Base-by-base conservation (phyloP, 2,329 filamentous ascomycete species). In the Dothideomycetidae sp. region DNA sequence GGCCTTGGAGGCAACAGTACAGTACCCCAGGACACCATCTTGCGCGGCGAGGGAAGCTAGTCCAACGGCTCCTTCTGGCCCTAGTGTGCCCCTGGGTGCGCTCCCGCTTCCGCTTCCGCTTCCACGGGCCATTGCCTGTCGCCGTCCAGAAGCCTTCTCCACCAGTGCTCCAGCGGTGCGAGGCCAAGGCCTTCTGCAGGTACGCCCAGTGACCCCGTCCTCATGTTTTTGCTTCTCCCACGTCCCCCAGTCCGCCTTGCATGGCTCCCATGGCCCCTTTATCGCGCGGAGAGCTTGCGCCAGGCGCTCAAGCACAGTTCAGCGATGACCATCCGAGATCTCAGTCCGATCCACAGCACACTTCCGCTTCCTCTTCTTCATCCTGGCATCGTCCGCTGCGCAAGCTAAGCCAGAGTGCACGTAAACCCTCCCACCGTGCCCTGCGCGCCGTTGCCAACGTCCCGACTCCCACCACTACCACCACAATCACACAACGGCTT, bases 401-500 rank as follows among this genome's bases (percentile, higher is more conserved):
- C 36, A 31, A 29, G 11, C 17, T 38, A 19, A 37, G 34, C 34
- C 19, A 26, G 13, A 16, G 36, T 32, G 13, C 30, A 3, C 34
- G 34, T n/a, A 38, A 32, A 21, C 18, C 36, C 17, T 38, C 36
- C 17, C 36, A 29, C 21, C 29, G 36, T 30, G 18, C 11, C 14
- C 34, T 37, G 5, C 36, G 36, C 36, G 18, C 36, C 36, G 36
- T 38, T 38, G 36, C 31, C 11, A n/a, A 29, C 19, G 33, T 19
- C 29, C 17, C 29, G 17, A 38, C 29, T 19, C 13, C 31, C 29
- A 38, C n/a, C 34, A 37, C 31, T 12, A 10, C 31, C 11, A 17
- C 9, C 12, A 33, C 10, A 4, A 15, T n/a, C 21, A 26, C 21
- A 26, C 36, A 38, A 38, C 36, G 36, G 16, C 21, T 13, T 15